These are phyloP conservation scores for Leishmania mexicana DNA, from an alignment of 208 protist genomes.

Conservation along the genomic window DNA sequence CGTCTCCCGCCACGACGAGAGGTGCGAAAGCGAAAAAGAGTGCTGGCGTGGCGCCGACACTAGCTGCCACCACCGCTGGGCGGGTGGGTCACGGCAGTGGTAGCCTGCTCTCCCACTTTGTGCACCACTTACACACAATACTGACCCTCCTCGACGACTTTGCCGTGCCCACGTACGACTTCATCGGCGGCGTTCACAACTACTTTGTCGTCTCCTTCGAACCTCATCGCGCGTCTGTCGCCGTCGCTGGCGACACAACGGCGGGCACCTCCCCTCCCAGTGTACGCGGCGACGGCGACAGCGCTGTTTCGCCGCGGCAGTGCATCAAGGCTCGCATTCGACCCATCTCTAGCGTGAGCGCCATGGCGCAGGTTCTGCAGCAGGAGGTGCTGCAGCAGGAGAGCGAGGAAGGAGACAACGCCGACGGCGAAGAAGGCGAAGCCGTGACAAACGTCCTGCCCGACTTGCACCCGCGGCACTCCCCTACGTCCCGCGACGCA, in stretches of 20 bases:
- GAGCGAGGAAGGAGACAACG: conserved; percentile 12
- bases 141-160: conserved; percentile 44
- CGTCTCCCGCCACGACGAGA: not conserved
- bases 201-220: conserved; percentile 35
- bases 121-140: conserved; percentile 43
- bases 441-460: conserved; percentile 26
- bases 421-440: conserved; percentile 22
- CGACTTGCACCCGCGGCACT: conserved; percentile 24
- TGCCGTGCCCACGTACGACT: conserved; percentile 23
- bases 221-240: conserved; percentile 27
- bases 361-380: conserved; percentile 31
- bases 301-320: not conserved
- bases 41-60: not conserved
- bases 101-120: conserved; percentile 21
- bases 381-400: conserved; percentile 26
- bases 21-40: not conserved
- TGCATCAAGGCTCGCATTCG: conserved; percentile 34
- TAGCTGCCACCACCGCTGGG: not conserved
- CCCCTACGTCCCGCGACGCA: not conserved
- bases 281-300: not conserved
- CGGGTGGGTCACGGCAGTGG: not conserved
- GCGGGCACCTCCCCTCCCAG: not conserved
- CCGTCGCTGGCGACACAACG: conserved; percentile 14
- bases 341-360: conserved; percentile 27
- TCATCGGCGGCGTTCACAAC: conserved; percentile 20